phyloP scores from a whole-genome alignment of 1,139 yeast species.

The Meyerozyma carpophila region DNA sequence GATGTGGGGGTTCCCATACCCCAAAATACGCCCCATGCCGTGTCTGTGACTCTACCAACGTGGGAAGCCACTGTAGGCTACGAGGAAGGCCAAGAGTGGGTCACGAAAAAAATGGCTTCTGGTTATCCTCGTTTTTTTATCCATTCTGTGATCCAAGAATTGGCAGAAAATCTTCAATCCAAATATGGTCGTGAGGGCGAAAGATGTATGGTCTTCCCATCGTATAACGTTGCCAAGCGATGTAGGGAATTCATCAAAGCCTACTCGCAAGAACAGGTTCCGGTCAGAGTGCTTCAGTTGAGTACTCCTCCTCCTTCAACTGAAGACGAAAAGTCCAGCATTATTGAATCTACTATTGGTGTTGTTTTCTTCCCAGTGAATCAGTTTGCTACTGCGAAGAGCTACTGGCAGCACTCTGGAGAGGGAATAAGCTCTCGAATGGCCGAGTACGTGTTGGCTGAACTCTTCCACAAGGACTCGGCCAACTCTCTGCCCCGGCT shows the following conservation, averaged over 20 bases:
- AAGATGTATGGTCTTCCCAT: conserved; percentile 67
- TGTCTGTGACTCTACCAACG: conserved; percentile 87
- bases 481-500: conserved; percentile 2
- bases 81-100: conserved; percentile 86
- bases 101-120: conserved; percentile 69
- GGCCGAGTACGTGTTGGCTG: conserved; percentile 77
- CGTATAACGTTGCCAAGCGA: conserved; percentile 72
- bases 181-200: conserved; percentile 80
- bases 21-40: conserved; percentile 84
- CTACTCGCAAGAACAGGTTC: conserved; percentile 22
- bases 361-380: conserved; percentile 67
- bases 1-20: conserved; percentile 84
- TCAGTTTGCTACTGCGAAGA: conserved; percentile 61
- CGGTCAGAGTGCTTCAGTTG: conserved; percentile 70
- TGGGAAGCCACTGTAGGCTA: conserved; percentile 92
- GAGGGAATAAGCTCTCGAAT: conserved; percentile 88
- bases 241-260: conserved; percentile 70
- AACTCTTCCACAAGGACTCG: conserved; percentile 37
- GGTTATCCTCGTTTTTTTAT: conserved; percentile 91
- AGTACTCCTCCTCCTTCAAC: conserved; percentile 65
- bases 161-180: conserved; percentile 42
- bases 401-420: conserved; percentile 96
- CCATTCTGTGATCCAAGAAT: conserved; percentile 64
- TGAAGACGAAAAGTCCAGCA: conserved; percentile 53
- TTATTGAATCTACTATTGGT: conserved; percentile 64